phyloP scores from a whole-genome alignment of 352 stramenopile species.

The Globisporangium takayamanum region DNA sequence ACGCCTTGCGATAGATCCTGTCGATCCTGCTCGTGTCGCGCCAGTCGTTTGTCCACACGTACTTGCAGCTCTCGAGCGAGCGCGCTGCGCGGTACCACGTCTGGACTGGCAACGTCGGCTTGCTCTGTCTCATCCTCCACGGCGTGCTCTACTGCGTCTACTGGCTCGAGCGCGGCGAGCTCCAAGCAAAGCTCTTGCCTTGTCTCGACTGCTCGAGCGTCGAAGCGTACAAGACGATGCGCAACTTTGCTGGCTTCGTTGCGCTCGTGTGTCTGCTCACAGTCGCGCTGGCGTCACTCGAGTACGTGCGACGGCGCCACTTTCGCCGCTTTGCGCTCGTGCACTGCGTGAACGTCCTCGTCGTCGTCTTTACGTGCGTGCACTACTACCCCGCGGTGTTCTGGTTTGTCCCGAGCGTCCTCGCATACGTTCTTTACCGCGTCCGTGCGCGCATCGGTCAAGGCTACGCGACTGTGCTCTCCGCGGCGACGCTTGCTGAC shows the following conservation, averaged over 20 bases:
- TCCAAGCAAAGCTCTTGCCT: constrained; percentile 47
- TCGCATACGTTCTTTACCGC: constrained; percentile 62
- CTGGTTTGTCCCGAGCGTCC: constrained; percentile 46
- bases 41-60: constrained; percentile 60
- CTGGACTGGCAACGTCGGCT: constrained; percentile 45
- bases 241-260: constrained; percentile 60
- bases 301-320: constrained; percentile 37
- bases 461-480: constrained; percentile 36
- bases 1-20: constrained; percentile 20
- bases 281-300: constrained; percentile 39
- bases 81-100: constrained; percentile 57
- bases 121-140: constrained; percentile 38
- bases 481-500: constrained; percentile 28
- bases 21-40: constrained; percentile 56
- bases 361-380: constrained; percentile 40
- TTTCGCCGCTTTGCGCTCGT: constrained; percentile 53
- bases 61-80: constrained; percentile 48
- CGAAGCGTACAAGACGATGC: constrained; percentile 39
- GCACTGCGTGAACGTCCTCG: constrained; percentile 43
- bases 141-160: constrained; percentile 43
- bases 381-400: constrained; percentile 64
- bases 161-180: constrained; percentile 46
- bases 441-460: constrained; percentile 37
- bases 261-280: constrained; percentile 35
- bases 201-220: constrained; percentile 38